Conservation (phyloP, 257 asterid species). For the Rhazya stricta region DNA sequence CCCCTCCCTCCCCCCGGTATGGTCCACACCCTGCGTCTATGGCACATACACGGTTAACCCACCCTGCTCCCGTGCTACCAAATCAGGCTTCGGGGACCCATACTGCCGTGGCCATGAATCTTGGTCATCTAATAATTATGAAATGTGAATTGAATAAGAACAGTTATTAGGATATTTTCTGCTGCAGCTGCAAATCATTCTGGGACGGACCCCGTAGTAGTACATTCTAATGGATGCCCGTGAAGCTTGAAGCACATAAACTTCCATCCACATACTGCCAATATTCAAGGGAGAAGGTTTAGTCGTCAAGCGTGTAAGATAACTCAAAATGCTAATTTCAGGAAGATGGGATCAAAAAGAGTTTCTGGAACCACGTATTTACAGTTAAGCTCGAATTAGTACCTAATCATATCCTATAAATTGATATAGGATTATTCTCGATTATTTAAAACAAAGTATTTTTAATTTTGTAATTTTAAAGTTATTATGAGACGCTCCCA, state of each 20-base stretch:
- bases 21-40: too few relatives aligned
- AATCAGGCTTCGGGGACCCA: not conserved
- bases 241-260: not conserved
- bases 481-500: too few relatives aligned
- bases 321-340: not conserved
- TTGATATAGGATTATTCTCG: not conserved
- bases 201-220: not conserved
- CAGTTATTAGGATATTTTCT: not conserved
- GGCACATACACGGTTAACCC: not conserved
- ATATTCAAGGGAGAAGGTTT: not conserved
- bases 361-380: not conserved
- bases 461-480: too few relatives aligned
- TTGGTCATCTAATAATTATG: not conserved
- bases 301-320: not conserved
- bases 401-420: not conserved
- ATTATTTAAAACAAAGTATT: too few relatives aligned
- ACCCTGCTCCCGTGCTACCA: not conserved
- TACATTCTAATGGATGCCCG: not conserved
- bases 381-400: not conserved
- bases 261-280: constrained; percentile 1
- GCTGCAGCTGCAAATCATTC: not conserved
- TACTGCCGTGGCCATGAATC: not conserved
- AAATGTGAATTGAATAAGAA: not conserved
- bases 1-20: too few relatives aligned
- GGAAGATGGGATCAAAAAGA: not conserved